Evolutionary conservation across 495 filamentous ascomycete species (phyloP).

Genomic region (Delitschia confertaspora): DNA sequence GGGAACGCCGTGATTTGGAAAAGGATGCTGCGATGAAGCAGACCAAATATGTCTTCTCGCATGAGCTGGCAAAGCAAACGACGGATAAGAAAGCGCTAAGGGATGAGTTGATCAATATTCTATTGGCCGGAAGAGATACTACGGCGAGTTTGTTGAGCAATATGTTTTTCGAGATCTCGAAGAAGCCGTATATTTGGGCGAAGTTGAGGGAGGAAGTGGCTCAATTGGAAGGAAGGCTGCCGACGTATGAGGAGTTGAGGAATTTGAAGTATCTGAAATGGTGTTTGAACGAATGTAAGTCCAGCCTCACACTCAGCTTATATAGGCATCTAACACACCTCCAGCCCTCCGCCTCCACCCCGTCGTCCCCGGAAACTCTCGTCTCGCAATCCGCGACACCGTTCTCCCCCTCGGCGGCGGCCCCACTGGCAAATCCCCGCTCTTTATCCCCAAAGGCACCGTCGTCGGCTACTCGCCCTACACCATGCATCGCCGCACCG

Average conservation of each 20-base stretch:
- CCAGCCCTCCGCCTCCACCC: constrained; percentile 29
- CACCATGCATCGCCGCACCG: constrained; percentile 32
- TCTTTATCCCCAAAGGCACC: constrained; percentile 30
- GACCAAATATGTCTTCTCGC: constrained; percentile 35
- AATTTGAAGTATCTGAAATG: constrained; percentile 32
- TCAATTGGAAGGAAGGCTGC: constrained; percentile 19
- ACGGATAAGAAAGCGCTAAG: constrained; percentile 31
- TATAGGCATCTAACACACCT: background rate
- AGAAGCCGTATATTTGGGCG: constrained; percentile 27
- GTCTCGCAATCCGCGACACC: constrained; percentile 30
- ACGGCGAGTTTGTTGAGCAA: constrained; percentile 37
- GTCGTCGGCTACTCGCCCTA: constrained; percentile 27
- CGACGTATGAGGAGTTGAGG: constrained; percentile 30
- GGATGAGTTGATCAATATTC: constrained; percentile 33
- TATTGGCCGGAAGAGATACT: constrained; percentile 37
- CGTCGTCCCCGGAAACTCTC: constrained; percentile 31
- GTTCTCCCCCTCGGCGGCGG: constrained; percentile 33
- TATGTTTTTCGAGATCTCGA: constrained; percentile 28
- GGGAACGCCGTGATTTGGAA: constrained; percentile 15
- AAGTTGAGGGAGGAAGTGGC: constrained; percentile 27
- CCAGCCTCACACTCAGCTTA: background rate
- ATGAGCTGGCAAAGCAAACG: constrained; percentile 35
- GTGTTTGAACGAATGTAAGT: constrained; percentile 32
- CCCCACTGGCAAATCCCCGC: constrained; percentile 26
- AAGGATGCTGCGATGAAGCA: constrained; percentile 27